Base-by-base conservation (phyloP, 2,329 filamentous ascomycete genomes). In the Colletotrichum lentis region DNA sequence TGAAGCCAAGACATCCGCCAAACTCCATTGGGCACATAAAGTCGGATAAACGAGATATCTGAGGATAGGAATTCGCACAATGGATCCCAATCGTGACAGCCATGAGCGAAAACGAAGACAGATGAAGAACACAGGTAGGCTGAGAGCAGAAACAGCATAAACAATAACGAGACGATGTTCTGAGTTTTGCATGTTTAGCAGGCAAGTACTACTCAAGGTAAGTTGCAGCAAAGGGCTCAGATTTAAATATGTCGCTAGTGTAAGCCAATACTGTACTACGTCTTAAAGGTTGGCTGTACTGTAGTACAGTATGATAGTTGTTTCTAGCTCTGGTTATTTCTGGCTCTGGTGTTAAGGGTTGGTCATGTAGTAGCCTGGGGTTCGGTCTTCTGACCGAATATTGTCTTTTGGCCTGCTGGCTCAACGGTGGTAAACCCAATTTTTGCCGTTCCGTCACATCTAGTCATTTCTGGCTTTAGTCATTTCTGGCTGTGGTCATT, bases 91-190 rank as follows among this genome's bases (percentile, higher is more conserved):
- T 46, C 16, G 6, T 37, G 5, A 58, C 10, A 58, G 41, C 41
- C 5, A 58, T 18, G 24, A 58, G 4, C 18, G 5, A 31, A 58
- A 58, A 31, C 18, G 5, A 58, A 58, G 55, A 58, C 18, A 58
- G 3, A 58, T 18, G 2, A 58, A 47, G 24, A 58, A 35, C 6
- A 37, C 1, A 31, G 6, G 18, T 18, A 58, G 41, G 2, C 41
- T 35, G 18, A 58, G 41, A 31, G 55, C 41, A 22, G 55, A 58
- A 58, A 58, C 14, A 58, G 55, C 11, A 35, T 58, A 58, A 39
- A 44, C 16, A 20, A 58, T 58, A 35, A 58, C 18, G 4, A 58
- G 55, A 44, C 10, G 10, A 44, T 22, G 8, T 12, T 58, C 55
- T 35, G 8, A 58, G 41, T 44, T 35, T 58, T 58, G 2, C 11